A percentile compares a stretch with the other conserved stretches of the same genome.
phyloP scores from a whole-genome alignment of 202 grass and related monocot genomes.

The Carex arenaria region DNA sequence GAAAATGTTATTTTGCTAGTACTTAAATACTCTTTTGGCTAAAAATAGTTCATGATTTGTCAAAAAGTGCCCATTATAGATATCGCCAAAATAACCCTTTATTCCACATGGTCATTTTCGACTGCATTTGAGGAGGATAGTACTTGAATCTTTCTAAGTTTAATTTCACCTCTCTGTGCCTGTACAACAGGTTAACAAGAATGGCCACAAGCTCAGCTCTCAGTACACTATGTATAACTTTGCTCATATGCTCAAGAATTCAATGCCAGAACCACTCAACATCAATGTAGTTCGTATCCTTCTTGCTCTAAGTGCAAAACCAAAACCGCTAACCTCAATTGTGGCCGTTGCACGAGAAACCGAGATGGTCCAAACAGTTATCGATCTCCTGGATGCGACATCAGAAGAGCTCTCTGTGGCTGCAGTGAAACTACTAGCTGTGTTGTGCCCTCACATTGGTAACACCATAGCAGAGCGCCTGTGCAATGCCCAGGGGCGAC shows the following conservation, averaged over 20 bases:
- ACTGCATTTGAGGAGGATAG: background rate
- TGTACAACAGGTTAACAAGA: slow-evolving; percentile 54
- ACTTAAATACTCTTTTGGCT: background rate
- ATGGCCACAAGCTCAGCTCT: slow-evolving; percentile 81
- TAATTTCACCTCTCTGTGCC: background rate
- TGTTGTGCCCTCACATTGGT: slow-evolving; percentile 54
- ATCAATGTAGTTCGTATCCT: slow-evolving; percentile 58
- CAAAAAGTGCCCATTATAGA: background rate
- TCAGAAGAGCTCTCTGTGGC: slow-evolving; percentile 46
- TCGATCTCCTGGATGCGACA: slow-evolving; percentile 42
- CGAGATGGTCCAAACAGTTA: slow-evolving; percentile 39
- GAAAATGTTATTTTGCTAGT: background rate
- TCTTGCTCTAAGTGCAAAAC: slow-evolving; percentile 35
- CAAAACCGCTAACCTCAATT: slow-evolving; percentile 54
- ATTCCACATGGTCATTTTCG: background rate
- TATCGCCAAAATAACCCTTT: background rate
- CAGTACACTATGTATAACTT: slow-evolving; percentile 93
- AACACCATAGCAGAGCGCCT: slow-evolving; percentile 68
- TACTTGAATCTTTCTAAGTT: background rate
- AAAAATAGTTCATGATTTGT: background rate
- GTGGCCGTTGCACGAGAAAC: slow-evolving; percentile 74
- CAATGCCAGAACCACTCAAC: slow-evolving; percentile 62
- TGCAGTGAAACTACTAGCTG: slow-evolving; percentile 51
- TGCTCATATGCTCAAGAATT: slow-evolving; percentile 68
- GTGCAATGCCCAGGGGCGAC: slow-evolving; percentile 56